These are phyloP conservation scores for Xeromyces bisporus DNA, from an alignment of 495 filamentous ascomycete genomes.

Conservation along the genomic window DNA sequence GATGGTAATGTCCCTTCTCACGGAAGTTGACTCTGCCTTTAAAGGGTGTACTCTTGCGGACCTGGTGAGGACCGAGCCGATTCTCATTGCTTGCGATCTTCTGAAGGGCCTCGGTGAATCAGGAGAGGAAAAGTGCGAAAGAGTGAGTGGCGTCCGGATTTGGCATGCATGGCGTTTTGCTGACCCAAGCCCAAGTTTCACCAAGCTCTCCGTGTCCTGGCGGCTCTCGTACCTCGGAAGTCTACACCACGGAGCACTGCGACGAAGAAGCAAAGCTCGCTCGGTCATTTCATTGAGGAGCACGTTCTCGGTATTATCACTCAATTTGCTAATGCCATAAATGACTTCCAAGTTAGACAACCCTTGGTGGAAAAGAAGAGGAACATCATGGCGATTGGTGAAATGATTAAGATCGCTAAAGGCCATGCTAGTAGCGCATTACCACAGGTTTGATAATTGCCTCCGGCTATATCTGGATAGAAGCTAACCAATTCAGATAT, in stretches of 20 bases:
- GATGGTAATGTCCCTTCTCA: conserved; percentile 49
- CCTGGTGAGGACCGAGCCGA: conserved; percentile 57
- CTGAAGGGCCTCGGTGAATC: conserved; percentile 63
- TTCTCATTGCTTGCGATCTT: conserved; percentile 61
- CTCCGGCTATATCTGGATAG: background rate
- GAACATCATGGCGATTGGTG: conserved; percentile 66
- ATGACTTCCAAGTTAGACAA: conserved; percentile 42
- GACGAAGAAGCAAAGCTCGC: conserved; percentile 35
- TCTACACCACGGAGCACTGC: conserved; percentile 24
- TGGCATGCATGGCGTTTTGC: conserved; percentile 3
- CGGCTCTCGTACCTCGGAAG: conserved; percentile 43
- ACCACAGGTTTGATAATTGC: conserved; percentile 47
- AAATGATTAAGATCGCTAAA: conserved; percentile 63
- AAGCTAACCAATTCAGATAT: conserved; percentile 37
- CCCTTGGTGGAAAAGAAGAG: conserved; percentile 52
- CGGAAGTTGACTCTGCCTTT: conserved; percentile 50
- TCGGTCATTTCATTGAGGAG: conserved; percentile 63
- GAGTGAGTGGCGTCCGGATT: conserved; percentile 19
- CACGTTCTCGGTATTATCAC: conserved; percentile 82
- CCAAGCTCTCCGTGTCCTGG: conserved; percentile 50
- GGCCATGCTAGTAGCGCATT: conserved; percentile 57
- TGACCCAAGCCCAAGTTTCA: conserved; percentile 26
- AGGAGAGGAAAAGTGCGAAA: conserved; percentile 40
- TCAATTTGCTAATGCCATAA: conserved; percentile 65
- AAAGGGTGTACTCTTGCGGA: conserved; percentile 44